These are phyloP conservation scores for Setaria italica DNA, from an alignment of 202 grass and related monocot genomes.

Conservation along the genomic window DNA sequence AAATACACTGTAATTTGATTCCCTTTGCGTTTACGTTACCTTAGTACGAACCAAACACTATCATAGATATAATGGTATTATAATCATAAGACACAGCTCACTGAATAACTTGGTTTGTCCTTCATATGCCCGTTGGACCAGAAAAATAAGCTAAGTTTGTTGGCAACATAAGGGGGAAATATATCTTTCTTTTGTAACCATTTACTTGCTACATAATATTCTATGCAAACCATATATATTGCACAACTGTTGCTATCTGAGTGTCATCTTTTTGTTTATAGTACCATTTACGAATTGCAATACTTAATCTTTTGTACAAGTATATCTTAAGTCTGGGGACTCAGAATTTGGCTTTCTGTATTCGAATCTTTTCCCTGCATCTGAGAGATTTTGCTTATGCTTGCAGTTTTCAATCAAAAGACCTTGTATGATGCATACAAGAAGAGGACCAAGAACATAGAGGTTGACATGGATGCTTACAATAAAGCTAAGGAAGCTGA, in stretches of 20 bases:
- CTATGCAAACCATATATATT: neutral
- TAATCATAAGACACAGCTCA: neutral
- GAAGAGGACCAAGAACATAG: slow-evolving; percentile 86
- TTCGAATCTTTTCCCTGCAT: neutral
- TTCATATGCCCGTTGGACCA: neutral
- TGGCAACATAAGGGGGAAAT: neutral
- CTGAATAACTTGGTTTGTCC: neutral
- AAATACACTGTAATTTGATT: too few relatives aligned
- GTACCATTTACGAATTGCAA: neutral
- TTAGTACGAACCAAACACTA: too few relatives aligned
- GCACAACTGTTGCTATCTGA: neutral
- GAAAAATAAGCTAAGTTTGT: neutral
- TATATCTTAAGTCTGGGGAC: neutral
- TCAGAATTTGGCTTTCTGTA: neutral
- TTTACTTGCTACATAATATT: neutral
- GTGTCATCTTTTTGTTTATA: neutral
- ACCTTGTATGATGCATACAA: slow-evolving; percentile 93
- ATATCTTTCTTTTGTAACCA: neutral
- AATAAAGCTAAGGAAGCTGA: slow-evolving; percentile 87
- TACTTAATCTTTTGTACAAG: neutral
- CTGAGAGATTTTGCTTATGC: slow-evolving; percentile 11
- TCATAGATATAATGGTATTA: too few relatives aligned
- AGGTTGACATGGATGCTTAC: slow-evolving; percentile 87
- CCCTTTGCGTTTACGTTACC: too few relatives aligned
- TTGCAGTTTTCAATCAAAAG: slow-evolving; percentile 93